phyloP scores from a whole-genome alignment of 2,329 filamentous ascomycete genomes.

The Diaporthe sp. region DNA sequence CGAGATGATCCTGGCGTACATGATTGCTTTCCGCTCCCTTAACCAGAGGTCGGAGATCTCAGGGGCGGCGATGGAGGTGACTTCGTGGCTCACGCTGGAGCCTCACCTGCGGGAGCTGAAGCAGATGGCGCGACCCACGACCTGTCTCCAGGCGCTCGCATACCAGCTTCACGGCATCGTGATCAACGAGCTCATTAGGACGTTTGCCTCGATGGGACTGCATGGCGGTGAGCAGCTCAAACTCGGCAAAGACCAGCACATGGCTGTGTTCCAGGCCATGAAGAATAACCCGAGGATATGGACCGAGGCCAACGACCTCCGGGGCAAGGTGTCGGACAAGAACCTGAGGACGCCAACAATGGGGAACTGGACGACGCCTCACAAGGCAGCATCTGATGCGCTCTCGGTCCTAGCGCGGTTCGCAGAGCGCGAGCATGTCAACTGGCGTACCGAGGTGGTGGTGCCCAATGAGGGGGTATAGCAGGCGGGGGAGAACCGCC shows the following conservation, averaged over 20 bases:
- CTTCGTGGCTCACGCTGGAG: slow-evolving; percentile 59
- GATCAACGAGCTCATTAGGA: slow-evolving; percentile 60
- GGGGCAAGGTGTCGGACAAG: slow-evolving; percentile 49
- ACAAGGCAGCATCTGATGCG: slow-evolving; percentile 57
- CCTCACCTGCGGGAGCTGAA: slow-evolving; percentile 59
- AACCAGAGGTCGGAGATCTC: slow-evolving; percentile 60
- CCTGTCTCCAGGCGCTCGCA: slow-evolving; percentile 55
- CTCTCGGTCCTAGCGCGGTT: slow-evolving; percentile 59
- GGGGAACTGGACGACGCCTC: slow-evolving; percentile 60
- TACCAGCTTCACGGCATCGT: slow-evolving; percentile 60
- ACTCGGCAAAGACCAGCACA: slow-evolving; percentile 46
- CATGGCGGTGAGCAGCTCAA: slow-evolving; percentile 41
- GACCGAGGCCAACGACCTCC: slow-evolving; percentile 47
- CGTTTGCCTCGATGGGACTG: slow-evolving; percentile 49
- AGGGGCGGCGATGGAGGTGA: slow-evolving; percentile 57
- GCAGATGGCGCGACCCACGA: slow-evolving; percentile 53
- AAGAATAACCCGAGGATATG: slow-evolving; percentile 48
- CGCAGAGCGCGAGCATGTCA: slow-evolving; percentile 59
- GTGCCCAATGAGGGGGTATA: slow-evolving; percentile 30
- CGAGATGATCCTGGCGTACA: slow-evolving; percentile 66
- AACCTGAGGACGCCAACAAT: slow-evolving; percentile 47
- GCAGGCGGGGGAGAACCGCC: not conserved
- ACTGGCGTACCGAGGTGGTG: slow-evolving; percentile 59
- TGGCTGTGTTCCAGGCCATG: slow-evolving; percentile 44
- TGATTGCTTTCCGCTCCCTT: slow-evolving; percentile 65